Percentiles rank a stretch among this genome's conserved stretches.
phyloP scores from a whole-genome alignment of 1,139 yeast species.

The Ogataea hybrid region DNA sequence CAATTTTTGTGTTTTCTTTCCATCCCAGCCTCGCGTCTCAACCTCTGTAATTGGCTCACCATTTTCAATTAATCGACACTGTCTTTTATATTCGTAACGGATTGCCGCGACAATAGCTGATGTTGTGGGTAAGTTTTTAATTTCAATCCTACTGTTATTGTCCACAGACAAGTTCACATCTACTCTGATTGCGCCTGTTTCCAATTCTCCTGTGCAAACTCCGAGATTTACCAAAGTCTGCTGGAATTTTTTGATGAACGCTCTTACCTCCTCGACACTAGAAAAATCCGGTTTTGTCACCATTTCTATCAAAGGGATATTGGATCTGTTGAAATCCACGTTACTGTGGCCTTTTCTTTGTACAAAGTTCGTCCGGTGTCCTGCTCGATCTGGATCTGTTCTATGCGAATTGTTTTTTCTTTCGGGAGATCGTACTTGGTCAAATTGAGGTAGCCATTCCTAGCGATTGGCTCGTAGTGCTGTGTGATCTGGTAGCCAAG shows the following conservation, averaged over 20 bases:
- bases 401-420: conserved; percentile 48
- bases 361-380: conserved; percentile 88
- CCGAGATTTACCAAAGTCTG: conserved; percentile 62
- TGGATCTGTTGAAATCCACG: conserved; percentile 81
- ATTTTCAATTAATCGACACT: conserved; percentile 32
- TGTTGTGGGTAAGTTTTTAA: conserved; percentile 84
- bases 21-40: conserved; percentile 95
- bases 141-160: conserved; percentile 72
- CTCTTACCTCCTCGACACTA: conserved; percentile 63
- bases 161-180: conserved; percentile 88
- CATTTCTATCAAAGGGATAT: conserved; percentile 84
- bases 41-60: conserved; percentile 31
- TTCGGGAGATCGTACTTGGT: conserved; percentile 42
- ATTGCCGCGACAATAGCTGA: conserved; percentile 80
- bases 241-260: conserved; percentile 81
- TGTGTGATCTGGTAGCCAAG: conserved; percentile 96
- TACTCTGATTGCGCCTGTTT: conserved; percentile 91
- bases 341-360: conserved; percentile 38
- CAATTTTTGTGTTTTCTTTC: conserved; percentile 57
- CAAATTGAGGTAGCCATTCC: conserved; percentile 56
- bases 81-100: conserved; percentile 72
- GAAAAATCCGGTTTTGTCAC: conserved; percentile 90
- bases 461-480: conserved; percentile 77
- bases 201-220: conserved; percentile 87
- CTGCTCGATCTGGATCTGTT: conserved; percentile 86